Percentiles rank a stretch among this genome's conserved stretches.
Conservation (phyloP, 2,329 filamentous ascomycete genomes). For the Rosellinia necatrix region DNA sequence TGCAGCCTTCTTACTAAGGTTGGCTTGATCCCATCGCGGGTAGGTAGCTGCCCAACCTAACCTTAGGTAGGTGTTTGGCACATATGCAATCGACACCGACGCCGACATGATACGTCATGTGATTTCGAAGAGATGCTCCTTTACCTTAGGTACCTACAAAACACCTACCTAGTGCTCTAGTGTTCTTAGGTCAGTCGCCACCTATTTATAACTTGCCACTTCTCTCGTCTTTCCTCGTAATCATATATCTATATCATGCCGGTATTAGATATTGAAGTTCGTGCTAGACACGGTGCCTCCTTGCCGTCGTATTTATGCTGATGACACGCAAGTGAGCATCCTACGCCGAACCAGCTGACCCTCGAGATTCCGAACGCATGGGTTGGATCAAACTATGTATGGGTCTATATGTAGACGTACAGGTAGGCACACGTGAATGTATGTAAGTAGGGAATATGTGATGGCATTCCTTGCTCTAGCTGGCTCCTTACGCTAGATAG, state of each 20-base stretch:
- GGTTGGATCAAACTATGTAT: background rate
- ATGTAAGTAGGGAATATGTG: background rate
- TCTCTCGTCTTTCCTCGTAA: slow-evolving; percentile 13
- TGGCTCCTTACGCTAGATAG: too few relatives aligned
- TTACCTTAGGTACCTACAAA: background rate
- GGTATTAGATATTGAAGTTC: background rate
- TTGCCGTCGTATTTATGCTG: slow-evolving; percentile 6
- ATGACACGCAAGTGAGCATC: slow-evolving; percentile 1
- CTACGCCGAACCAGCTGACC: slow-evolving; percentile 1
- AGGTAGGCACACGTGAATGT: background rate
- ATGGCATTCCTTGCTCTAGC: slow-evolving; percentile 1
- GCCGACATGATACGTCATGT: slow-evolving; percentile 15
- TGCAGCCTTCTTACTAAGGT: too few relatives aligned
- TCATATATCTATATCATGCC: slow-evolving; percentile 4
- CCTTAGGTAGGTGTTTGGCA: background rate
- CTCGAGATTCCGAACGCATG: slow-evolving; percentile 1
- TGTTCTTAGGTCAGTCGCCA: too few relatives aligned
- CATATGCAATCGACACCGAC: background rate
- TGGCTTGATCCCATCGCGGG: too few relatives aligned
- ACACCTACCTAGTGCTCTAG: background rate
- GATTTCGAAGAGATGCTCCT: slow-evolving; percentile 8
- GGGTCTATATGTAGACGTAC: background rate
- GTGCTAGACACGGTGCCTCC: background rate
- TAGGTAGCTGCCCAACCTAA: too few relatives aligned
- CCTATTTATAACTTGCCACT: slow-evolving; percentile 6